Evolutionary conservation across 2,329 filamentous ascomycete genomes (phyloP).

Genomic region (Gaeumannomyces tritici): DNA sequence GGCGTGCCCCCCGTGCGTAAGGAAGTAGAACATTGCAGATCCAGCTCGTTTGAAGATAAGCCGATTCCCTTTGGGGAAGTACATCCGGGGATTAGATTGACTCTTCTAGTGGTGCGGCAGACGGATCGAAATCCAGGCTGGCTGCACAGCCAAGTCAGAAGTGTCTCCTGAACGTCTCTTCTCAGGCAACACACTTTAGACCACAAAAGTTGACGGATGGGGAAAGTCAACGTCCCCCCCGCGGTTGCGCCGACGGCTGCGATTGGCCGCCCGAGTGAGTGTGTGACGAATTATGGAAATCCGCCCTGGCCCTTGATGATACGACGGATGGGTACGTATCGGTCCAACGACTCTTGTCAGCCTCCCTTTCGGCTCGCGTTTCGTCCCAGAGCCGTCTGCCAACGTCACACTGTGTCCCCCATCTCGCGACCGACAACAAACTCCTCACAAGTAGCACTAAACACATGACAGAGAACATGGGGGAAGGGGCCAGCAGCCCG

Average conservation of each 20-base stretch:
- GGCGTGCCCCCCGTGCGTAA: no score
- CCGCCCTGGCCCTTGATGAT: no score
- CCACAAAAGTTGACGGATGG: no score
- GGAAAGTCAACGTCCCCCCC: not conserved
- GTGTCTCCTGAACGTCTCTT: not conserved
- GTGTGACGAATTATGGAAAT: not conserved
- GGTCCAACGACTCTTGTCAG: not conserved
- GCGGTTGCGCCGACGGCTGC: not conserved
- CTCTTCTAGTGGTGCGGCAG: not conserved
- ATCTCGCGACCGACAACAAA: not conserved
- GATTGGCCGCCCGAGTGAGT: not conserved
- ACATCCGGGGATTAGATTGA: not conserved
- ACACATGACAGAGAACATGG: no score
- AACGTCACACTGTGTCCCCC: not conserved
- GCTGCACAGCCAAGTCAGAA: not conserved
- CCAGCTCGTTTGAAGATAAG: not conserved
- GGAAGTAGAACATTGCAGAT: no score
- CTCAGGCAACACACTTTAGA: not conserved
- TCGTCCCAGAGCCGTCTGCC: not conserved
- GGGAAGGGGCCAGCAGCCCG: no score
- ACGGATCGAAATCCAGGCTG: not conserved
- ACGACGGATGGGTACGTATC: not conserved
- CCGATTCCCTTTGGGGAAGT: not conserved
- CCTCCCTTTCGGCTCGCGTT: not conserved
- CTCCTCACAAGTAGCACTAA: no score